These are phyloP conservation scores for Cyclotella cryptica DNA, from an alignment of 108 stramenopile species.

Conservation along the genomic window DNA sequence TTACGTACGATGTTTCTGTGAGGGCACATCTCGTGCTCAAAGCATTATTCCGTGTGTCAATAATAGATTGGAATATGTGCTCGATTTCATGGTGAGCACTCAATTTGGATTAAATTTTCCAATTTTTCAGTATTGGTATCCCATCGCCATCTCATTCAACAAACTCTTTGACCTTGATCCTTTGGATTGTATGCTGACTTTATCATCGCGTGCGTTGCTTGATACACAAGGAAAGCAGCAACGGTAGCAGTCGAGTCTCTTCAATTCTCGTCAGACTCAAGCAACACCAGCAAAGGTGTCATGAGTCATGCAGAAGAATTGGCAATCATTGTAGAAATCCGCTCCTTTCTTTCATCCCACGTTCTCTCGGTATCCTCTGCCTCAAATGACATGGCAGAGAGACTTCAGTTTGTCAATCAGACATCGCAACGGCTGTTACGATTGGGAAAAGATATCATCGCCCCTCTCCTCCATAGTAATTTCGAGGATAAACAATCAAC, in stretches of 20 bases:
- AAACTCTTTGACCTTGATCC: not conserved
- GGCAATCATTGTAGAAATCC: slow-evolving; percentile 45
- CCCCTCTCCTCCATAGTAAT: slow-evolving; percentile 16
- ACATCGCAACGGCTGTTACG: not conserved
- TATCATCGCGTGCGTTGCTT: not conserved
- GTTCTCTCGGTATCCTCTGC: not conserved
- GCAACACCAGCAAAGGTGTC: not conserved
- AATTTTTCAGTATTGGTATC: not conserved
- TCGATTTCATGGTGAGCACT: slow-evolving; percentile 28
- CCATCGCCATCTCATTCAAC: too few species aligned
- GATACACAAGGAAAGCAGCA: slow-evolving; percentile 24
- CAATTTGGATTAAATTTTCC: not conserved
- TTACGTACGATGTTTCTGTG: slow-evolving; percentile 1
- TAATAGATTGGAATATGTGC: not conserved
- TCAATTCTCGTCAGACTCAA: slow-evolving; percentile 9
- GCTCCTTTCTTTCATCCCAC: slow-evolving; percentile 23
- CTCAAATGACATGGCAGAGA: not conserved
- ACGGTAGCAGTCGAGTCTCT: slow-evolving; percentile 19
- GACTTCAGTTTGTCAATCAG: not conserved
- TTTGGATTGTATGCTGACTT: too few species aligned
- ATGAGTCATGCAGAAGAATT: slow-evolving; percentile 33
- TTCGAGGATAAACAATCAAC: not conserved
- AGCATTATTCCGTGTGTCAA: slow-evolving; percentile 20
- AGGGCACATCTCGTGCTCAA: slow-evolving; percentile 40
- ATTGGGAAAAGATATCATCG: slow-evolving; percentile 25